These are phyloP conservation scores for Sugiyamaella sp. DNA, from an alignment of 1,139 yeast species.

Conservation along the genomic window DNA sequence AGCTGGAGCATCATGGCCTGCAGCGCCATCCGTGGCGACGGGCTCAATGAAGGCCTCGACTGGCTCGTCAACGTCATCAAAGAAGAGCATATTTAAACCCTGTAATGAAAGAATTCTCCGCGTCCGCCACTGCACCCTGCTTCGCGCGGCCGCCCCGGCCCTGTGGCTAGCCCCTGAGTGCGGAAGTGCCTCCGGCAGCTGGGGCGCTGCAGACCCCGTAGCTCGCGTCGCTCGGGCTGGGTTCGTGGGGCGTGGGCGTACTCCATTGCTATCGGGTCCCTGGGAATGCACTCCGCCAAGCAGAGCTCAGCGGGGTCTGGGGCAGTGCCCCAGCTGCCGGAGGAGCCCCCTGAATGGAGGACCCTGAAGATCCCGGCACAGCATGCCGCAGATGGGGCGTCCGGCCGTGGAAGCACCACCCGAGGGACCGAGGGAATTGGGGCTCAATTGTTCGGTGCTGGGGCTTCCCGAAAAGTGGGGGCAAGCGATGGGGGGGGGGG, in stretches of 20 bases:
- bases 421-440: too few relatives aligned
- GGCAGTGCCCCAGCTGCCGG: not conserved
- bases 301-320: not conserved
- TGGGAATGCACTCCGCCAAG: too few relatives aligned
- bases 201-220: not conserved
- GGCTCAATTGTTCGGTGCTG: too few relatives aligned
- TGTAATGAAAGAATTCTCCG: not conserved
- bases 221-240: not conserved
- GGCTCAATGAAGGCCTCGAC: conserved; percentile 92
- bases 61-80: conserved; percentile 96
- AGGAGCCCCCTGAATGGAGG: not conserved
- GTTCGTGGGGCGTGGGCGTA: too few relatives aligned
- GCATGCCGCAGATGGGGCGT: too few relatives aligned
- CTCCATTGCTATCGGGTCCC: too few relatives aligned
- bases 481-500: too few relatives aligned
- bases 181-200: not conserved
- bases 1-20: conserved; percentile 98
- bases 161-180: not conserved
- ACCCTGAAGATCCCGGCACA: too few relatives aligned
- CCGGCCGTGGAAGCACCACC: too few relatives aligned
- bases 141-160: not conserved
- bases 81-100: conserved; percentile 54
- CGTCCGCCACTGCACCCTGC: not conserved
- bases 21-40: conserved; percentile 95
- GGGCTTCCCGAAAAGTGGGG: too few relatives aligned